A percentile compares a stretch with the other conserved stretches of the same genome.
phyloP scores from a whole-genome alignment of 805 yeast genomes.

The Yarrowia sp. region DNA sequence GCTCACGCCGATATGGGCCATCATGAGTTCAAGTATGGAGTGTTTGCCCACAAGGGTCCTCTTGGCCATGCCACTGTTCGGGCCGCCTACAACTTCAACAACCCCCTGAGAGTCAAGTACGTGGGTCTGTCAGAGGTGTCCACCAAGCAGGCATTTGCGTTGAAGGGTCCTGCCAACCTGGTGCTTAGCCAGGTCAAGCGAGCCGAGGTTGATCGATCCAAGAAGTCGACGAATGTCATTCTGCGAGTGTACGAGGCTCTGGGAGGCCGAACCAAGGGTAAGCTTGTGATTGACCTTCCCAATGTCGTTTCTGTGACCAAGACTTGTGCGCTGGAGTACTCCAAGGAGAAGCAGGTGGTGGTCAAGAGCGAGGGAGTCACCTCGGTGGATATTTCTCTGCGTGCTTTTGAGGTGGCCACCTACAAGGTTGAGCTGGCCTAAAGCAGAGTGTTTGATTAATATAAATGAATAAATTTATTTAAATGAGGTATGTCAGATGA shows the following conservation, averaged over 20 bases:
- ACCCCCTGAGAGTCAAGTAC: conserved; percentile 50
- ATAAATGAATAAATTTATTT: background rate
- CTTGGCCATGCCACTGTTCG: conserved; percentile 70
- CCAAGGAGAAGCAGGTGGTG: conserved; percentile 41
- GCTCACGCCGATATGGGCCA: conserved; percentile 92
- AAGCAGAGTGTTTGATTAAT: background rate
- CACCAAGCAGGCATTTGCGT: conserved; percentile 48
- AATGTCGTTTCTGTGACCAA: conserved; percentile 32
- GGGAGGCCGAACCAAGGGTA: conserved; percentile 75
- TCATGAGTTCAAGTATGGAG: conserved; percentile 82
- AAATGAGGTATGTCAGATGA: background rate
- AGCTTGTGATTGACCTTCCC: conserved; percentile 13
- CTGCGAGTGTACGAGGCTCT: conserved; percentile 84
- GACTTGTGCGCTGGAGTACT: conserved; percentile 27
- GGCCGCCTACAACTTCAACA: conserved; percentile 82
- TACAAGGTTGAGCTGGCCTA: conserved; percentile 23
- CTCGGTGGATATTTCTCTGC: conserved; percentile 28
- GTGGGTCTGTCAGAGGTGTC: conserved; percentile 40
- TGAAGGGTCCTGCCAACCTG: conserved; percentile 63
- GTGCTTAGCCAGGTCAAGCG: conserved; percentile 82
- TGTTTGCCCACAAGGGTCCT: conserved; percentile 80
- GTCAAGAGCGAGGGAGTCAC: background rate
- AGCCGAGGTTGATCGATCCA: conserved; percentile 54
- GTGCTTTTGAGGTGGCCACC: conserved; percentile 39
- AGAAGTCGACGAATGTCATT: conserved; percentile 60